Base-by-base conservation (phyloP, 345 rosid genomes). In the Brassica nigra region DNA sequence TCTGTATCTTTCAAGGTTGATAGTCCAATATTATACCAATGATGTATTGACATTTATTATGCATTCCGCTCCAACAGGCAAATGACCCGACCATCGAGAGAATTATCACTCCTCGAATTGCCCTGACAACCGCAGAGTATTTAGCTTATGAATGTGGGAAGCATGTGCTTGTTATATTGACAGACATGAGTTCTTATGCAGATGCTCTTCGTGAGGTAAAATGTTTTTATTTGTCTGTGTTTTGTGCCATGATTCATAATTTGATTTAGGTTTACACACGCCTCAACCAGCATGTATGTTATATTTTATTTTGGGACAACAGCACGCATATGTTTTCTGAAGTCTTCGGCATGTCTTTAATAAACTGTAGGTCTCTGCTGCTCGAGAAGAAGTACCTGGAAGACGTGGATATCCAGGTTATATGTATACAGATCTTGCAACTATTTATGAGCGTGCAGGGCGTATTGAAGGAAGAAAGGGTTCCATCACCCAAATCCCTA, bases 101-200 rank as follows among this genome's bases (percentile, higher is more conserved):
- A 72, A 95, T 93, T 61, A 95, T 95, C 76, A 93, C 99, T 65
- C 99, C 99, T 79, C 94, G 98, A 67, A 93, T 95, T 80, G 99
- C 99, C 72, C 98, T 95, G 52, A 93, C 99, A 27, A 93, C 99
- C 11, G 98, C 99, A 54, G 99, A 95, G 79, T 95, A 93, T 78
- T 73, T 95, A 87, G 99, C 99, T 54, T 95, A 95, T 86, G 99
- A 93, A 78, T 93, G 97, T 76, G 98, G 98, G 82, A 95, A 95
- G 90, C 98, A 95, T 71, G 98, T 95, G 54, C 97, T 95, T 34
- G 99, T 95, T 85, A 95, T 95, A 72, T 92, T 95, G 39, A 93
- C 99, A 2, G 99, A 95, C 78, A 91, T 95, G 99, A 95, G 99
- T 87, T 95, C 99, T n/a, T 95, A 95, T 86, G 99, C 99, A 70